phyloP scores from a whole-genome alignment of 2,329 filamentous ascomycete species.

The Curvularia verruculosa region DNA sequence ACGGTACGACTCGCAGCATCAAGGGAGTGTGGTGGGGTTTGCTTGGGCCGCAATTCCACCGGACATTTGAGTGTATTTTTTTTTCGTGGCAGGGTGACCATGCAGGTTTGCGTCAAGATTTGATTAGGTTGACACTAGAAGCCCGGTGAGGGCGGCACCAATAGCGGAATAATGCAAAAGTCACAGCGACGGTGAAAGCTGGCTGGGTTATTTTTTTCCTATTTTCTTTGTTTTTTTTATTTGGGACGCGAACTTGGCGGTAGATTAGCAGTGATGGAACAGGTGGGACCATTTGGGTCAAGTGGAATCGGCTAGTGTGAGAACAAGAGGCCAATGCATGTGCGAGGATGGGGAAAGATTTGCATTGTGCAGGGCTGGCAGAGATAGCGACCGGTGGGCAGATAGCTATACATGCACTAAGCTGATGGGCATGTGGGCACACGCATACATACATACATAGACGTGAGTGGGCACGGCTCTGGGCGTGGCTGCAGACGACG shows the following conservation, averaged over 20 bases:
- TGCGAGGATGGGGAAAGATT: slow-evolving; percentile 2
- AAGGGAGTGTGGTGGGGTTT: not conserved
- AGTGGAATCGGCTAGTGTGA: not conserved
- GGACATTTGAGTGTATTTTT: not conserved
- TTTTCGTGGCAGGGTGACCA: not conserved
- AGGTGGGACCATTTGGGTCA: slow-evolving; percentile 6
- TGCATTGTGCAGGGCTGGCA: not conserved
- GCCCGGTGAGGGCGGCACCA: not conserved
- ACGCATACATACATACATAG: not conserved
- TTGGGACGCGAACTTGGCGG: slow-evolving; percentile 3
- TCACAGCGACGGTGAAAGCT: not conserved
- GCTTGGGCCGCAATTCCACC: slow-evolving; percentile 4
- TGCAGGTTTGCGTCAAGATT: not conserved
- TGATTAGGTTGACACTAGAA: not conserved
- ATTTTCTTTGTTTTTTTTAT: not conserved
- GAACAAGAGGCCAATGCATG: slow-evolving; percentile 5
- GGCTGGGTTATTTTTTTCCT: not conserved
- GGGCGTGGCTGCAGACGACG: not conserved
- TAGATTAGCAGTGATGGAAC: not conserved
- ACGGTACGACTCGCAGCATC: not conserved
- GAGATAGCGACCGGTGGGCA: slow-evolving; percentile 1
- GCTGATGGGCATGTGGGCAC: not conserved
- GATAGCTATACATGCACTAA: too few species aligned
- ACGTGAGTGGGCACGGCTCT: not conserved
- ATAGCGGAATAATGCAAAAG: not conserved